Base-by-base conservation (phyloP, 305 asterid genomes). In the Fraxinus sp. region DNA sequence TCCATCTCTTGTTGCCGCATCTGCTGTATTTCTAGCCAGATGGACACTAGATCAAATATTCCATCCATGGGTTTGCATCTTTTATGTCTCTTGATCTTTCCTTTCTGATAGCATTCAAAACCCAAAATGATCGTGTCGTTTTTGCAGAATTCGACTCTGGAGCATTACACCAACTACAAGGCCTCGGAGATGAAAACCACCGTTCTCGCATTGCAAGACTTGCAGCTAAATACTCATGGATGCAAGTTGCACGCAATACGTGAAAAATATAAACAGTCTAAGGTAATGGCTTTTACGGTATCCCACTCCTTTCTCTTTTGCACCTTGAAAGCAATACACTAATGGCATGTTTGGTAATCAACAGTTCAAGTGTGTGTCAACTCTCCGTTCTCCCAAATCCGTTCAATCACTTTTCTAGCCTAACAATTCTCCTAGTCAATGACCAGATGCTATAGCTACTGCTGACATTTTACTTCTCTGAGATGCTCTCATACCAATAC, bases 1-100 rank as follows among this genome's bases (percentile, higher is more conserved):
- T 64, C 99, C 99, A n/a, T 97, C 99, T 57, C 86, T 90, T 59
- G 83, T 90, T 78, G 99, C 99, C 66, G 99, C 99, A 52, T 94
- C 98, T 18, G 98, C 95, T 76, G 92, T 97, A 70, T 94, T 95
- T 86, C 88, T 97, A 80, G 99, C 99, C 80, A 87, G 93, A 90
- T 97, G 99, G 99, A 95, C 96, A 37, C 92, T 97, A 55, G 97
- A 97, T 86, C 98, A 95, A 87, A 91, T 97, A 43, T 91, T 88
- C 62, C 91, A 94, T 89, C 99, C 99, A 85, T 97, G 99, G 99
- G 99, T 97, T 55, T 8, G 94, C 81, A 68, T 86, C 73, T 82
- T 88, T 88, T 49, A n/a, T 18, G 10, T 83, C 79, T 77, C 78
- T 89, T 30, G 28, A 78, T 77, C 78, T 52, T 22, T 82, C 20